Evolutionary conservation across 169 alveolate genomes (phyloP), one percentile per base, ranked within the genome.

Genomic region (Plasmodium gaboni): DNA sequence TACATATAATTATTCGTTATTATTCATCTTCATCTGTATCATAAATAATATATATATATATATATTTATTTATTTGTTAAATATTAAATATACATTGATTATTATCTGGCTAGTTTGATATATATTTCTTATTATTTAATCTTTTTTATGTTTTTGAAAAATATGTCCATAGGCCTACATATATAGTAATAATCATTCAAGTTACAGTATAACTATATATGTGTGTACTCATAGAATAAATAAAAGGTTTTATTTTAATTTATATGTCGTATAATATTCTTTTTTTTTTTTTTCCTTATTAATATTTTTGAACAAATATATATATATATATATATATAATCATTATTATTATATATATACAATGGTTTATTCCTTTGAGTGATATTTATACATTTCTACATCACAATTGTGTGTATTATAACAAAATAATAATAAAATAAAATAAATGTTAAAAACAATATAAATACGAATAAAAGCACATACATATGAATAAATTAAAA

Each of bases 51-150:
- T 60, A 17, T 60, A 17, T 60, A 60, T 26, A 15, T 32, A 38
- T 38, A 0, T 60, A 17, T 60, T 60, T 26, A n/a, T 53, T 7
- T 10, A 53, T 53, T 15, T 53, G 19, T 53, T 15, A 17, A 53
- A 17, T 7, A 53, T 53, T 53, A 53, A 53, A 53, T 53, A 53
- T 15, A 17, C 61, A 10, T 38, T 38, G 46, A 8, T 55, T 55
- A 17, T 51, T 51, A 12, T 9, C 68, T 71, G 53, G 83, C 83
- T 71, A 71, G 83, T 71, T 50, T 46, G 17, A 67, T 53, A 53
- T 53, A 67, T 32, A 38, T 28, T 48, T 48, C 59, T 19, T 70
- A 48, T 51, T 70, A 19, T 44, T 15, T 46, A 48, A 48, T 38
- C 22, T 51, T 38, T 26, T 67, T 26, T n/a, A 38, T 38, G 51